Percentiles rank a stretch among this genome's conserved stretches.
phyloP scores from a whole-genome alignment of 2,329 filamentous ascomycete species.

The Hypoxylon sp. region DNA sequence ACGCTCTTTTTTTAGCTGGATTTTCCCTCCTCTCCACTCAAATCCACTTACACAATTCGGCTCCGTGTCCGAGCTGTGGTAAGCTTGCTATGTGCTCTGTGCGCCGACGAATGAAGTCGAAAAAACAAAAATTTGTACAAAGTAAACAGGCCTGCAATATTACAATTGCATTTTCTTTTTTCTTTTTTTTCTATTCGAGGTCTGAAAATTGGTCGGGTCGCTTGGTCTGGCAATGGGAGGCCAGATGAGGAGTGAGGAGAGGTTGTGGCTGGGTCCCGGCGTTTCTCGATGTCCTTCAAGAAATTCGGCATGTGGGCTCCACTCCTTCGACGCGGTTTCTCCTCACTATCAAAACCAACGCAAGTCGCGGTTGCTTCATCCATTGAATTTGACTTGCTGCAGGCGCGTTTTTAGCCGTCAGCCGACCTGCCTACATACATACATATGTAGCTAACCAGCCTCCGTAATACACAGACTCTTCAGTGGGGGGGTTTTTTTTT shows the following conservation, averaged over 20 bases:
- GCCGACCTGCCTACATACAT: not conserved
- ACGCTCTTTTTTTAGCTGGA: slow-evolving; percentile 42
- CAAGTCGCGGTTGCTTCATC: slow-evolving; percentile 41
- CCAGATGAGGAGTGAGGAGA: slow-evolving; percentile 21
- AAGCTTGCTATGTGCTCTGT: not conserved
- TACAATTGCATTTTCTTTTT: slow-evolving; percentile 17
- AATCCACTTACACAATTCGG: slow-evolving; percentile 32
- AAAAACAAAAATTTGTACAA: slow-evolving; percentile 7
- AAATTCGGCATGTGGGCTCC: slow-evolving; percentile 28
- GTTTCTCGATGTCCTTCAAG: slow-evolving; percentile 31
- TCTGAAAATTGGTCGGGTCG: slow-evolving; percentile 32
- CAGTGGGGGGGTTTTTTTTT: slow-evolving; percentile 15
- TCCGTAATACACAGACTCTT: slow-evolving; percentile 26
- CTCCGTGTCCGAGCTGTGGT: slow-evolving; percentile 36
- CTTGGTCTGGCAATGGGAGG: slow-evolving; percentile 30
- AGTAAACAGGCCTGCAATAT: slow-evolving; percentile 23
- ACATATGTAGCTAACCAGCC: slow-evolving; percentile 20
- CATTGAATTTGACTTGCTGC: slow-evolving; percentile 33
- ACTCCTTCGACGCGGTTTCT: slow-evolving; percentile 41
- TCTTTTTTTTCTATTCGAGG: slow-evolving; percentile 26
- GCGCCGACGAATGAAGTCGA: slow-evolving; percentile 8
- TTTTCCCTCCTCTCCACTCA: slow-evolving; percentile 38
- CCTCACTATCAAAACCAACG: slow-evolving; percentile 32
- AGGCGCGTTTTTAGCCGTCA: slow-evolving; percentile 44
- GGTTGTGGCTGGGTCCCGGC: slow-evolving; percentile 20